Base-by-base conservation (phyloP, 495 filamentous ascomycete genomes). In the Pseudevernia furfuracea region DNA sequence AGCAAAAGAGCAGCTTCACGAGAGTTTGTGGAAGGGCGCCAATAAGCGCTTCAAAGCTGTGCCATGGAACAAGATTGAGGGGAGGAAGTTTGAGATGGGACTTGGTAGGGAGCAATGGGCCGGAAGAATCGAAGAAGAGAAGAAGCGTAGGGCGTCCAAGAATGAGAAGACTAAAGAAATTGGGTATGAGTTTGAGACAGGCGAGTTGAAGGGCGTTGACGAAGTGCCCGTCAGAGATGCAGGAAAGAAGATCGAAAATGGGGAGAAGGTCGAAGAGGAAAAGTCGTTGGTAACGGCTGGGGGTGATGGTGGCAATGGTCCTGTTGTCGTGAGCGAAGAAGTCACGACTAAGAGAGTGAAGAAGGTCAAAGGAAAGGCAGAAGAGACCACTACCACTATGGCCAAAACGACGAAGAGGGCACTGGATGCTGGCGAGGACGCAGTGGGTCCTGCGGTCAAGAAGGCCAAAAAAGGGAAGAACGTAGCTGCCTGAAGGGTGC, bases 21-120 rank as follows among this genome's bases (percentile, higher is more conserved):
- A 85, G 34, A 79, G 88, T 57, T 74, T 97, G 63, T 97, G 89
- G 82, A 89, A 91, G 77, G 92, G 91, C 41, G 88, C 89, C 64
- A 92, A 92, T 74, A 86, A 84, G 67, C 87, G 91, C 56, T 96
- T 91, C 83, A 96, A 96, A 81, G 79, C 78, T 21, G 82, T 91
- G 9, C 93, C 94, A 15, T 87, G 88, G 81, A 92, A 91, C 72
- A 87, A 85, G 73, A 85, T 96, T 68, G 88, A 88, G 62, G 87
- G 90, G 64, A 82, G 83, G 63, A 83, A 83, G 63, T 77, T 96
- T 62, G 84, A 88, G 72, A 81, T 83, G 74, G 84, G 86, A 63
- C 80, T 81, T 71, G 81, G 87, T 12, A 84, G 89, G 68, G 84
- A 89, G 23, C 77, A 82, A 55, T 97, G 94, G 95, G 78, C 84